A percentile compares a stretch with the other conserved stretches of the same genome.
Evolutionary conservation across 768 basidiomycete genomes (phyloP).

Genomic region (Albatrellus ellisii): DNA sequence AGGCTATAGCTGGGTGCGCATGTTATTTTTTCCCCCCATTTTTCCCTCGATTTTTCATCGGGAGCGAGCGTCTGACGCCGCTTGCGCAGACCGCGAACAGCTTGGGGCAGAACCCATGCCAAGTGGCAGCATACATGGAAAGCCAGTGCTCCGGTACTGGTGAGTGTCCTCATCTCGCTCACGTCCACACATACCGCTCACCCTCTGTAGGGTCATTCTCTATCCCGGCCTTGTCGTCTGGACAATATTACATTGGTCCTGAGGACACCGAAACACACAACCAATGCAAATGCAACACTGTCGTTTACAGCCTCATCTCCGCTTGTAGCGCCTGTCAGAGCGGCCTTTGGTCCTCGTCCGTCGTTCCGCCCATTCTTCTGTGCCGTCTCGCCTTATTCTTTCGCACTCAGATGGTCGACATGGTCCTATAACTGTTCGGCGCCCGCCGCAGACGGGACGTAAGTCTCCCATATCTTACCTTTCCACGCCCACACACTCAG

Average conservation of each 20-base stretch:
- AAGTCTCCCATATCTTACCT: not conserved
- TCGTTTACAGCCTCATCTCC: slow-evolving; percentile 16
- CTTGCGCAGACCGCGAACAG: not conserved
- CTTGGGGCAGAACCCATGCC: not conserved
- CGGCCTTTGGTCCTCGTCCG: slow-evolving; percentile 4
- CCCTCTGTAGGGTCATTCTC: not conserved
- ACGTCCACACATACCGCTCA: not conserved
- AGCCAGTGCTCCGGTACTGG: not conserved
- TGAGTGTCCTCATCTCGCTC: no score
- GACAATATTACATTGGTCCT: slow-evolving; percentile 6
- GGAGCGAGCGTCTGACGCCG: not conserved
- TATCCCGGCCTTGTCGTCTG: slow-evolving; percentile 1
- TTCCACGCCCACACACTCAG: not conserved
- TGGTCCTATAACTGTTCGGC: slow-evolving; percentile 8
- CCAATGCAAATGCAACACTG: slow-evolving; percentile 16
- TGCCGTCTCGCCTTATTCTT: no score
- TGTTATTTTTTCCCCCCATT: not conserved
- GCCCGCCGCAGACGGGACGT: slow-evolving; percentile 1
- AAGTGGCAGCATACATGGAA: slow-evolving; percentile 2
- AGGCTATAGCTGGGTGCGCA: no score
- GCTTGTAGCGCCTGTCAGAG: slow-evolving; percentile 18
- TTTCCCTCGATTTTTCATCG: not conserved
- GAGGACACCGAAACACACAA: not conserved
- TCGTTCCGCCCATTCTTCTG: no score
- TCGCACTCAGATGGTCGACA: slow-evolving; percentile 5